A percentile compares a stretch with the other conserved stretches of the same genome.
These are phyloP conservation scores for Aspergillus kassunensis DNA, from an alignment of 495 filamentous ascomycete genomes.

Conservation along the genomic window DNA sequence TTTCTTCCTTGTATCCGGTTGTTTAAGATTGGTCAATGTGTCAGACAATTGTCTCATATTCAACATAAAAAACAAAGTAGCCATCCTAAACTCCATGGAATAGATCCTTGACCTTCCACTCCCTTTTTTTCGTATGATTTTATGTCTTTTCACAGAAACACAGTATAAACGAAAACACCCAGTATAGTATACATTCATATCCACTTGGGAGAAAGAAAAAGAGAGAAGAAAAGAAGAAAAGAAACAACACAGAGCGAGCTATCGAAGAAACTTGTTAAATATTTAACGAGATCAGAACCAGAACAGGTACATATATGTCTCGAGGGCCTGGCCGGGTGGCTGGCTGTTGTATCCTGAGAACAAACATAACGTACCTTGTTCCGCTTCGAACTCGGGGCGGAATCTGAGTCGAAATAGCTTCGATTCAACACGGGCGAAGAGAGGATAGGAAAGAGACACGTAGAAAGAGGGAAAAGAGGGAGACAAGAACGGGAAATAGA, in stretches of 20 bases:
- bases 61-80: neutral
- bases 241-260: neutral
- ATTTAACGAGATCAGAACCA: neutral
- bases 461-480: no score
- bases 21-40: no score
- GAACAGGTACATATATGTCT: neutral
- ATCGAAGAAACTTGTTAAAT: conserved; percentile 2
- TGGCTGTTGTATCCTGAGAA: conserved; percentile 4
- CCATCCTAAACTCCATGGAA: neutral
- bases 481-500: neutral
- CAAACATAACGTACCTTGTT: neutral
- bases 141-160: neutral
- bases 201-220: conserved; percentile 1
- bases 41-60: no score
- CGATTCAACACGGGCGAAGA: neutral
- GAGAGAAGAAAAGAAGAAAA: conserved; percentile 4
- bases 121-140: neutral
- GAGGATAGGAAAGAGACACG: neutral
- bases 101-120: neutral
- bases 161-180: conserved; percentile 11
- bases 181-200: conserved; percentile 19
- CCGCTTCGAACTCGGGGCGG: neutral
- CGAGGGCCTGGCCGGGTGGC: no score
- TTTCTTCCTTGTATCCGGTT: no score
- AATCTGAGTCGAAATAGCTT: neutral